Conservation (phyloP, 2,329 filamentous ascomycete species). For the Fusarium coffeatum region DNA sequence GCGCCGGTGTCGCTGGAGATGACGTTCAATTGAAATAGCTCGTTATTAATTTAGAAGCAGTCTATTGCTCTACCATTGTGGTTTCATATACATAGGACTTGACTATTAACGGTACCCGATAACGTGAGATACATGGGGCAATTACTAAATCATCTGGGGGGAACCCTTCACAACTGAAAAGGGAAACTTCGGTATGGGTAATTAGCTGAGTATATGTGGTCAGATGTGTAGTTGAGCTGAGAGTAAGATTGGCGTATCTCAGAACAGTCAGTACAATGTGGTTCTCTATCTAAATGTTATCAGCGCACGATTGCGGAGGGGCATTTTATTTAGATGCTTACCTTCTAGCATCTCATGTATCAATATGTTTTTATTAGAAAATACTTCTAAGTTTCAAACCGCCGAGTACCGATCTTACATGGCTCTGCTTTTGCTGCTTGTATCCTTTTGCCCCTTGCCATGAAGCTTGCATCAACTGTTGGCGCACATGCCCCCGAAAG, state of each 20-base stretch:
- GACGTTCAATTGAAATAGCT: not conserved
- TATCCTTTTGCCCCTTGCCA: not conserved
- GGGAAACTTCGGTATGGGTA: not conserved
- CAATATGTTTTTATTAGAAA: rapidly evolving
- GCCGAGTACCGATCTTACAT: not conserved
- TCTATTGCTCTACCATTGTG: not conserved
- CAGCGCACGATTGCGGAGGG: not conserved
- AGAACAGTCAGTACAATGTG: not conserved
- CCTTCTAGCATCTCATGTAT: not conserved
- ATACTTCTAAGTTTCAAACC: not conserved
- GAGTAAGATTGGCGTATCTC: not conserved
- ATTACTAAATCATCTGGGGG: not conserved
- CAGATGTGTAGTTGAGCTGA: too few relatives aligned
- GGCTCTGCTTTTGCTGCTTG: not conserved
- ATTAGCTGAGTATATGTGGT: too few relatives aligned
- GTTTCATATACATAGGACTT: too few relatives aligned
- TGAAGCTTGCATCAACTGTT: not conserved
- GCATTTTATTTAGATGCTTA: not conserved
- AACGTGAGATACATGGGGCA: too few relatives aligned
- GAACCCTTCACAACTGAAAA: not conserved
- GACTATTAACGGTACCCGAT: too few relatives aligned
- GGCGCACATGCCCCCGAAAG: not conserved
- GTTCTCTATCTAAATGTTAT: too few relatives aligned
- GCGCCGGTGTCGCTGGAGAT: not conserved
- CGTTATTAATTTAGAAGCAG: not conserved